Evolutionary conservation across 108 stramenopile genomes (phyloP), one percentile per base, ranked within the genome.

Genomic region (Nitzschia palea): DNA sequence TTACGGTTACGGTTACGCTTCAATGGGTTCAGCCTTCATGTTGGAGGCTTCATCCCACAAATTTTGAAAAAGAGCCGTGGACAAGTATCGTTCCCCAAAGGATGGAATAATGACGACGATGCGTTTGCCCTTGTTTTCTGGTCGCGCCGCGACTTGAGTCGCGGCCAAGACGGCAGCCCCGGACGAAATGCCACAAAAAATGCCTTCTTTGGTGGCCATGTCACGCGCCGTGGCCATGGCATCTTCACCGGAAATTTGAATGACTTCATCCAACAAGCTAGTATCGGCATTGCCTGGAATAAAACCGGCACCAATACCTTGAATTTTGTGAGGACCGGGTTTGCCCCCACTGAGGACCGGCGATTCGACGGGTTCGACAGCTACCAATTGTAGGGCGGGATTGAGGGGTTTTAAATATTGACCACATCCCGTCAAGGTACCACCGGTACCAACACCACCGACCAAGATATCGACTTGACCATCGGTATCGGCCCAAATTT

Each of bases 21-120:
- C 70, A 25, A 79, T 55, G 15, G 80, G 50, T 55, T 86, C 95
- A 0, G 95, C 79, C 73, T 89, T 93, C 55, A 91, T 82, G 50
- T 55, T 64, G 26, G 77, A 40, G 50, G 87, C 88, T 74, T 96
- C 95, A 69, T 96, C 95, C 90, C 91, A 93, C 74, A 97, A 76
- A 74, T 86, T 87, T 75, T 94, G 92, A 76, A 97, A 97, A 43
- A 91, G 62, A 4, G 85, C 83, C 10, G 90, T 91, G 27, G 83
- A 84, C 18, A 91, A 71, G 79, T 91, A 91, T 31, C 89, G 78
- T 76, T 91, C 89, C 56, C 89, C 89, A 57, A 86, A 87, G 26
- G 78, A 80, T 23, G 89, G 89, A 75, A 91, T 87, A 68, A 91
- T 82, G 23, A 65, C 74, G 27, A 91, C 89, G 50, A 79, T 74